These are phyloP conservation scores for Irpex sp. DNA, from an alignment of 1,284 basidiomycete genomes.

Conservation along the genomic window DNA sequence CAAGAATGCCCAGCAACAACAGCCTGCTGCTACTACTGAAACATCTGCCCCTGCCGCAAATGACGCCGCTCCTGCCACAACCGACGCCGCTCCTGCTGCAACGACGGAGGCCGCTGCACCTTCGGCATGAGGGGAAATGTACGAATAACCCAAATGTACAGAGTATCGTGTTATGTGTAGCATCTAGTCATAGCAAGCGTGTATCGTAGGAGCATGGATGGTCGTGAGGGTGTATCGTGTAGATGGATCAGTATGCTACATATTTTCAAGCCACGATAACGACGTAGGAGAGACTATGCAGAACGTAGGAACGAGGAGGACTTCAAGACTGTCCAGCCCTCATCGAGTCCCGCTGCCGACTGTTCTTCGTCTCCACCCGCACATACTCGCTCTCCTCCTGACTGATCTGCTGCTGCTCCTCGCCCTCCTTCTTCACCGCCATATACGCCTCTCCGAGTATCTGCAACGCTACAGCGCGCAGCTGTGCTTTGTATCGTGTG, in stretches of 20 bases:
- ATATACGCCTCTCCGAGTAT: conserved; percentile 85
- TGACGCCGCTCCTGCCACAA: conserved; percentile 9
- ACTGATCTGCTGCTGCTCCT: conserved; percentile 42
- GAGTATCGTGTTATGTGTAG: not conserved
- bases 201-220: not conserved
- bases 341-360: conserved; percentile 42
- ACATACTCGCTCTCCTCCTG: conserved; percentile 84
- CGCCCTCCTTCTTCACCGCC: conserved; percentile 71
- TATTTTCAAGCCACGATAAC: not conserved
- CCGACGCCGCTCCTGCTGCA: conserved; percentile 14
- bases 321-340: conserved; percentile 18
- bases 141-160: not conserved
- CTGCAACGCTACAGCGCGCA: conserved; percentile 87
- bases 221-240: not conserved
- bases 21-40: conserved; percentile 11
- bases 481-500: conserved; percentile 67
- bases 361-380: conserved; percentile 80
- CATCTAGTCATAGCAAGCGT: conserved; percentile 4
- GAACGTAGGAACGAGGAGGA: too few species aligned
- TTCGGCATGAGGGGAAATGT: not conserved
- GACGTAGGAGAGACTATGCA: not conserved
- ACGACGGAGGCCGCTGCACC: conserved; percentile 9
- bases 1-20: conserved; percentile 53
- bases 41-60: not conserved
- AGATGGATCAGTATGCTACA: conserved; percentile 7